Evolutionary conservation across 805 yeast species (phyloP), one percentile per base, ranked within the genome.

Genomic region (Isabelozyma gotoi): DNA sequence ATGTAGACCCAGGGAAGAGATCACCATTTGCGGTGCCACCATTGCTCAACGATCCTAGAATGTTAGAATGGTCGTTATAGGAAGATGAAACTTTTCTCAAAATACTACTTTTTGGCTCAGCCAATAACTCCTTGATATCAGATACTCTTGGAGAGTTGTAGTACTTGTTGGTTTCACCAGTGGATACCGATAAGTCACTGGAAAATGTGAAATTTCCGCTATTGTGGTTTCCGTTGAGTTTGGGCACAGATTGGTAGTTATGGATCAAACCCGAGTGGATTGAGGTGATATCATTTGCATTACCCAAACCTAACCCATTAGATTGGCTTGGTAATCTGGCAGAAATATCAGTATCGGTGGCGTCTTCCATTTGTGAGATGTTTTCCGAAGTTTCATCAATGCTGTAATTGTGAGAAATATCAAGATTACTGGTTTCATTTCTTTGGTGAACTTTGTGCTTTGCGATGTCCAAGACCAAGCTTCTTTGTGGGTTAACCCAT

Each of bases 201-300:
- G 40, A 33, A 32, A 50, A 35, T 5, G 29, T 16, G 27, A 29
- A 27, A 19, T 45, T 21, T 7, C 44, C 41, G 36, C n/a, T n/a
- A 17, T 18, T 38, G 36, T 42, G 37, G 10, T 34, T 29, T 8
- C 49, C 44, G 27, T 41, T 38, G 14, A 34, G 20, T 18, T 17
- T 34, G 19, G 36, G 20, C 8, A 6, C 19, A 4, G 42, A 36
- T 19, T 37, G 38, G 17, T 44, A 48, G 36, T 46, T 47, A 18
- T 52, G 50, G 18, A 42, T 41, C 33, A 50, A 43, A 17, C 68
- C 74, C 2, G 73, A 66, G 43, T 69, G 71, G 36, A 71, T 71
- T 3, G 74, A 67, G 5, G 65, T 56, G 17, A 71, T 71, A 45
- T 71, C 76, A 32, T 63, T 63, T 10, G 68, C 65, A n/a, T 59